A percentile compares a stretch with the other conserved stretches of the same genome.
phyloP scores from a whole-genome alignment of 1,284 basidiomycete genomes.

The Inonotus obliquus region DNA sequence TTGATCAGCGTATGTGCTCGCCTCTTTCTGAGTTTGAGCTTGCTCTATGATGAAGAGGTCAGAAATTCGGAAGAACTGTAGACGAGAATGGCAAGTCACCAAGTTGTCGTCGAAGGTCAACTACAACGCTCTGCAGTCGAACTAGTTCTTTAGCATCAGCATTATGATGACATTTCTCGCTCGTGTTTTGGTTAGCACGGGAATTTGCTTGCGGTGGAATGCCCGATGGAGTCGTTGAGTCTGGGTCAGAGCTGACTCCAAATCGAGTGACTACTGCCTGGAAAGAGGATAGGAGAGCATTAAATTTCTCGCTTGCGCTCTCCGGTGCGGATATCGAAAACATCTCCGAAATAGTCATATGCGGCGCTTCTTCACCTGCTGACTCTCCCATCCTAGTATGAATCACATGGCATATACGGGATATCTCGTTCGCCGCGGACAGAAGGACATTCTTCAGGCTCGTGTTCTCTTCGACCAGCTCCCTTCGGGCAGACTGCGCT shows the following conservation, averaged over 20 bases:
- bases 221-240: conserved; percentile 23
- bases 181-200: not conserved
- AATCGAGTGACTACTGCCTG: conserved; percentile 30
- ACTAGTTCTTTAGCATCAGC: conserved; percentile 34
- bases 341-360: conserved; percentile 44
- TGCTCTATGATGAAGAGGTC: conserved; percentile 35
- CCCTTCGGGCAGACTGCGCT: conserved; percentile 62
- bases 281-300: conserved; percentile 41
- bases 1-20: conserved; percentile 29
- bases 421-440: conserved; percentile 64
- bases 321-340: conserved; percentile 55
- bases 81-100: conserved; percentile 34
- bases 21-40: conserved; percentile 39
- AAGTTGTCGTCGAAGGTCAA: conserved; percentile 49
- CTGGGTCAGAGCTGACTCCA: conserved; percentile 21
- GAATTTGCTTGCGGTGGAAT: conserved; percentile 7
- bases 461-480: conserved; percentile 67
- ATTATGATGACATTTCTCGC: not conserved
- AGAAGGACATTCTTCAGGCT: conserved; percentile 66
- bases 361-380: conserved; percentile 42
- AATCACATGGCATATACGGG: conserved; percentile 45
- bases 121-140: conserved; percentile 44
- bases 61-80: not conserved
- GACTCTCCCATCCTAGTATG: conserved; percentile 31
- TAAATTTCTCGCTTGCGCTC: conserved; percentile 49